Evolutionary conservation across 352 stramenopile species (phyloP).

Genomic region (Elongisporangium senticosum): DNA sequence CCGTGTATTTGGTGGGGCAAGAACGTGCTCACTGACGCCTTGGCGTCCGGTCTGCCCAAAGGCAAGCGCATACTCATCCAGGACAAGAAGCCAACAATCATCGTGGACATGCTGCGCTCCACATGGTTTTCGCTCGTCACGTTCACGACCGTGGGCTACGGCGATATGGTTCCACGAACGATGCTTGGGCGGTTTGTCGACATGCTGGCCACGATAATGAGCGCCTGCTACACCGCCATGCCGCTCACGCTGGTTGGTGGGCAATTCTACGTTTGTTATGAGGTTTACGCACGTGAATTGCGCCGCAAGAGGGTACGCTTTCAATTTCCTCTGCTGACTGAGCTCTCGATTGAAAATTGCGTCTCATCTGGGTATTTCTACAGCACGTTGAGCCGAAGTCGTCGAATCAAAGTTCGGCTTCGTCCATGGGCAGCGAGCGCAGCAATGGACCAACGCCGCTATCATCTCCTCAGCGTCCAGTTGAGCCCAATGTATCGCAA

Average conservation of each 20-base stretch:
- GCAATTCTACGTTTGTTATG: constrained; percentile 63
- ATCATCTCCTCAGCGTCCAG: background rate
- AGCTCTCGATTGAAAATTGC: background rate
- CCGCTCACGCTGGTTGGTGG: constrained; percentile 47
- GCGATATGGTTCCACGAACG: constrained; percentile 34
- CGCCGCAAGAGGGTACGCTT: constrained; percentile 16
- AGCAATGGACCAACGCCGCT: background rate
- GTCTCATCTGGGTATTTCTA: background rate
- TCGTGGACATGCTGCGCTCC: constrained; percentile 41
- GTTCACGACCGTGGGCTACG: constrained; percentile 51
- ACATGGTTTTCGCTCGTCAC: constrained; percentile 45
- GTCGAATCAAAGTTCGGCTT: background rate
- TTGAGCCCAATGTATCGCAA: background rate
- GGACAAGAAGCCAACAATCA: constrained; percentile 19
- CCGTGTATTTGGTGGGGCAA: constrained; percentile 33
- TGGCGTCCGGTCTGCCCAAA: constrained; percentile 15
- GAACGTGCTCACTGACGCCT: constrained; percentile 30
- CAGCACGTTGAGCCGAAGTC: background rate
- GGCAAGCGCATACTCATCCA: constrained; percentile 39
- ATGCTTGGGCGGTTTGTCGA: constrained; percentile 37
- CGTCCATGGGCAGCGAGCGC: background rate
- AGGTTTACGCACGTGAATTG: constrained; percentile 31
- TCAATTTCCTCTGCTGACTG: background rate
- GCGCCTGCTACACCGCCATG: constrained; percentile 56
- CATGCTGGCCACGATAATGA: constrained; percentile 44